These are phyloP conservation scores for Cercospora zeina DNA, from an alignment of 2,329 filamentous ascomycete genomes.

Conservation along the genomic window DNA sequence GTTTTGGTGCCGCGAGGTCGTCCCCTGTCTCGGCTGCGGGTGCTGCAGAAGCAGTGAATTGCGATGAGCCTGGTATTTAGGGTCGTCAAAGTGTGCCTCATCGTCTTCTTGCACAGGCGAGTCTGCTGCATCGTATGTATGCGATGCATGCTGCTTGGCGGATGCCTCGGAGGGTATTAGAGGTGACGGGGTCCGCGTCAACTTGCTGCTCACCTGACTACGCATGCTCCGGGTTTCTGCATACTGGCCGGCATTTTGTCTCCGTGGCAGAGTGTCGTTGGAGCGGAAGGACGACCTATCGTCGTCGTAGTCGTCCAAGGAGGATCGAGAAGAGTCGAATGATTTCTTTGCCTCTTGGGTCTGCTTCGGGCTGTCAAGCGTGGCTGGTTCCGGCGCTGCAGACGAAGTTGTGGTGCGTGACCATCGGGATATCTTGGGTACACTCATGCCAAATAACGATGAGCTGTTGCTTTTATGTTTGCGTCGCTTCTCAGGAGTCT, in stretches of 20 bases:
- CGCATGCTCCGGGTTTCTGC: constrained; percentile 38
- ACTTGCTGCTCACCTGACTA: constrained; percentile 40
- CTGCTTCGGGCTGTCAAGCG: constrained; percentile 36
- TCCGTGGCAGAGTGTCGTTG: constrained; percentile 54
- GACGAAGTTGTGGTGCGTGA: constrained; percentile 94
- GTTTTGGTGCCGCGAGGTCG: constrained; percentile 71
- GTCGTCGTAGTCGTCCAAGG: constrained; percentile 58
- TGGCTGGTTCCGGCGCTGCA: constrained; percentile 54
- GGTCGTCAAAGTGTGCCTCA: constrained; percentile 54
- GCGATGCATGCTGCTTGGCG: constrained; percentile 25
- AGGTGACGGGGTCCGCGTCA: constrained; percentile 51
- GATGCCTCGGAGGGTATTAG: constrained; percentile 57
- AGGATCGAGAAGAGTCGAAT: constrained; percentile 70
- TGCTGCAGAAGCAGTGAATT: constrained; percentile 79
- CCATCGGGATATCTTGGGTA: constrained; percentile 92
- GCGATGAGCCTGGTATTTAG: constrained; percentile 79
- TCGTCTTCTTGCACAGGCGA: constrained; percentile 35
- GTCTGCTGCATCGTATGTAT: constrained; percentile 27
- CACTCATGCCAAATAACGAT: constrained; percentile 61
- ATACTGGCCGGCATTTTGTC: constrained; percentile 35
- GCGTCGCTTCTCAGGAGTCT: constrained; percentile 72
- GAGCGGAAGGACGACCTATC: constrained; percentile 57
- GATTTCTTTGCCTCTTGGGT: constrained; percentile 51
- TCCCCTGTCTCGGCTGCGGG: constrained; percentile 72
- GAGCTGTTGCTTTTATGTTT: constrained; percentile 88